Conservation (phyloP, 805 yeast genomes). For the Ogataea methylovora region DNA sequence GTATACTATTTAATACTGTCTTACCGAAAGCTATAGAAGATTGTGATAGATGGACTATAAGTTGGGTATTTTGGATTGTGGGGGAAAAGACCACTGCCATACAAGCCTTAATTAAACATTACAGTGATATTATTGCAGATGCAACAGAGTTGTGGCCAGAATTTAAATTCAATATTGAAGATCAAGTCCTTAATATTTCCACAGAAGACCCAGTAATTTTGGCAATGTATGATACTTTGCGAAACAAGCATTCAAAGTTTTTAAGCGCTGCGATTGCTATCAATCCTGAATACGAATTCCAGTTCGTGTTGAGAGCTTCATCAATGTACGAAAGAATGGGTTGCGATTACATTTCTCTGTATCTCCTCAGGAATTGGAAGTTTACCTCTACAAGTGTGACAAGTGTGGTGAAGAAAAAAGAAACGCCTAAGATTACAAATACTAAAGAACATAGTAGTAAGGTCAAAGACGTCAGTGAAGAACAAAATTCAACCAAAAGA, state of each 20-base stretch:
- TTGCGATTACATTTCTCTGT: constrained; percentile 69
- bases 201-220: constrained; percentile 77
- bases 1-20: constrained; percentile 40
- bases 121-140: constrained; percentile 28
- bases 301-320: constrained; percentile 54
- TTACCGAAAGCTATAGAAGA: constrained; percentile 48
- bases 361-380: constrained; percentile 60
- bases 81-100: constrained; percentile 44
- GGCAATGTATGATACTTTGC: constrained; percentile 53
- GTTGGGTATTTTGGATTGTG: constrained; percentile 74
- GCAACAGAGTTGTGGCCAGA: constrained; percentile 20
- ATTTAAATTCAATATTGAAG: constrained; percentile 30
- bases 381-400: constrained; percentile 26
- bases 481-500: constrained; percentile 7
- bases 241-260: constrained; percentile 44
- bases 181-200: constrained; percentile 11
- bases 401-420: not conserved
- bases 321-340: constrained; percentile 82
- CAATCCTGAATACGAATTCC: constrained; percentile 42
- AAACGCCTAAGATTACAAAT: not conserved
- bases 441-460: not conserved
- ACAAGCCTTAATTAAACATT: constrained; percentile 56
- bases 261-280: constrained; percentile 42
- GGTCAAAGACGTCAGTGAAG: not conserved
- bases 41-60: constrained; percentile 77